Evolutionary conservation across 352 stramenopile genomes (phyloP).

Genomic region (Phytophthora vignae): DNA sequence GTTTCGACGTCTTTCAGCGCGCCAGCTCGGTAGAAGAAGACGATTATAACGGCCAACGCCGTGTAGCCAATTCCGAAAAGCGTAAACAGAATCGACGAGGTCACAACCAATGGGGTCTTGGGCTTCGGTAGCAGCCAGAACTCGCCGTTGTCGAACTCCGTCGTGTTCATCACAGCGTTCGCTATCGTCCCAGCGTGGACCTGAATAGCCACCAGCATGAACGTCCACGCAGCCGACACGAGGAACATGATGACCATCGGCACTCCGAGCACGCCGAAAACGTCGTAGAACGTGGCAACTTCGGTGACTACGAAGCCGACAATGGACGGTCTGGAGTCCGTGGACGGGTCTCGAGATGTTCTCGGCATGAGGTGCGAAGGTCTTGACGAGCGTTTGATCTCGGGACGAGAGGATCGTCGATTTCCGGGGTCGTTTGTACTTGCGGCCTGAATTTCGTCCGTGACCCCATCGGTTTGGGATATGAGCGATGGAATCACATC

Average conservation of each 20-base stretch:
- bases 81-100: not conserved
- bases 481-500: not conserved
- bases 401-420: not conserved
- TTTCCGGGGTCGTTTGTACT: not conserved
- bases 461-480: not conserved
- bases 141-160: not conserved
- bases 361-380: not conserved
- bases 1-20: not conserved
- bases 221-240: not conserved
- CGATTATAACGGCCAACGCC: not conserved
- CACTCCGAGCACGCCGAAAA: not conserved
- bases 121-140: not conserved
- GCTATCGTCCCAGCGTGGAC: not conserved
- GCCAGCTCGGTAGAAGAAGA: not conserved
- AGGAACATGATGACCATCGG: not conserved
- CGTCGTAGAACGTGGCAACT: not conserved
- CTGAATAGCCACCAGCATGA: not conserved
- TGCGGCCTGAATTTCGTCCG: not conserved
- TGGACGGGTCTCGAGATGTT: not conserved
- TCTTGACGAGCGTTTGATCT: not conserved
- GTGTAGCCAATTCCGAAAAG: not conserved
- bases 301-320: not conserved
- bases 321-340: not conserved
- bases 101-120: not conserved
- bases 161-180: conserved; percentile 1